phyloP scores from a whole-genome alignment of 495 filamentous ascomycete species.

The Bryoglossum gracile region DNA sequence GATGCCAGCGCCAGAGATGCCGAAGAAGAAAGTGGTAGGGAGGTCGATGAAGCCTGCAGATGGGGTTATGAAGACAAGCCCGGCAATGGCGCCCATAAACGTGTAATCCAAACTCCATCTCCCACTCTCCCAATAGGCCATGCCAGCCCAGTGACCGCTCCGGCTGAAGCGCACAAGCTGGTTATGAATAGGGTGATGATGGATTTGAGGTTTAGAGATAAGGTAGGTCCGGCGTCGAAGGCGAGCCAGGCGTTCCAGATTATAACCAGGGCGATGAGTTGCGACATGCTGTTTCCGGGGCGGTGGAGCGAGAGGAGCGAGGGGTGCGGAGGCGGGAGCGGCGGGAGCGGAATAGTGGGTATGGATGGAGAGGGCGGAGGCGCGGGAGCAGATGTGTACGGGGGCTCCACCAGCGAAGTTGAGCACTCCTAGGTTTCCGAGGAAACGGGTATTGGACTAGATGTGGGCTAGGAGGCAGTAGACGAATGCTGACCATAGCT shows the following conservation, averaged over 20 bases:
- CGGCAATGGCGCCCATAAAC: slow-evolving; percentile 44
- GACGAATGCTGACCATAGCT: slow-evolving; percentile 72
- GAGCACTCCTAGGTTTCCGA: slow-evolving; percentile 61
- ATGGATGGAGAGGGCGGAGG: slow-evolving; percentile 70
- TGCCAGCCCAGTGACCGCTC: slow-evolving; percentile 40
- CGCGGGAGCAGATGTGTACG: slow-evolving; percentile 86
- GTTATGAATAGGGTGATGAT: slow-evolving; percentile 41
- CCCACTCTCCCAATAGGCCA: slow-evolving; percentile 39
- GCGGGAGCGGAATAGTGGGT: slow-evolving; percentile 38
- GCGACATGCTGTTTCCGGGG: slow-evolving; percentile 40
- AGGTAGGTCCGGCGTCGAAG: slow-evolving; percentile 39
- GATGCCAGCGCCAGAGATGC: slow-evolving; percentile 34
- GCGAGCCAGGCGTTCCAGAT: slow-evolving; percentile 74
- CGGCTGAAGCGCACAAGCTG: slow-evolving; percentile 40
- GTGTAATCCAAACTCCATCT: slow-evolving; percentile 41
- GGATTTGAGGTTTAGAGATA: slow-evolving; percentile 26
- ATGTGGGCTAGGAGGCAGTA: slow-evolving; percentile 85
- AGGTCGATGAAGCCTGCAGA: slow-evolving; percentile 35
- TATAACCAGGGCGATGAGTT: slow-evolving; percentile 64
- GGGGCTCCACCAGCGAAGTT: slow-evolving; percentile 87
- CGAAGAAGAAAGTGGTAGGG: slow-evolving; percentile 38
- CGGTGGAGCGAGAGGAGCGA: slow-evolving; percentile 43
- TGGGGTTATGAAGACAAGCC: slow-evolving; percentile 43
- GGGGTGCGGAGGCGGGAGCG: slow-evolving; percentile 74
- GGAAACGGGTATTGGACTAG: slow-evolving; percentile 78